Base-by-base conservation (phyloP, 2,329 filamentous ascomycete genomes). In the Colletotrichum lupini region DNA sequence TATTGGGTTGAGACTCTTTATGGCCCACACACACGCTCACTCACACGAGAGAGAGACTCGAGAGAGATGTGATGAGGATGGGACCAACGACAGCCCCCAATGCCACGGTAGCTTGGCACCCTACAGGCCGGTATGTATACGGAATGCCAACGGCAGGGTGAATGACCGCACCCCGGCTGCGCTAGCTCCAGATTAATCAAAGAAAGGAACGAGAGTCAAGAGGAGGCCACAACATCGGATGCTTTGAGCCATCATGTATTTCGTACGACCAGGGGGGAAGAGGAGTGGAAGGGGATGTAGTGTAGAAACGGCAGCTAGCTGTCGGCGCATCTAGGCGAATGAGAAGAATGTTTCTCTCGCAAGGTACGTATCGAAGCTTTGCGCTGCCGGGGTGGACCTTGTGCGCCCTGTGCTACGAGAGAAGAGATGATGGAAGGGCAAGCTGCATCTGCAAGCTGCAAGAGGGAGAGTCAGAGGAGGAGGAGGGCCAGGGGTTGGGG, bases 201-300 rank as follows among this genome's bases (percentile, higher is more conserved):
- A 73, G 67, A 70, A 73, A 65, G 55, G 70, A 70, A 66, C 67
- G 67, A 56, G 67, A 69, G 60, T 46, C 61, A 65, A 55, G 46
- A 64, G 24, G 6, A 55, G 60, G 67, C 32, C 26, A 35, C 60
- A 53, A 65, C 35, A 70, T 65, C 66, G 56, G 70, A 73, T 65
- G 70, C 60, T 63, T 56, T 73, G 70, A 61, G 59, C 55, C 60
- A 66, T 66, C 26, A 57, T 64, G 32, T 55, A 70, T 70, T 35
- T 32, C 61, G 67, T 66, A 61, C 60, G 22, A 61, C 66, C 24
- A 37, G 59, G 60, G 46, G 30, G 52, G 42, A 19, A 22, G 42
- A 22, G 42, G 6, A 8, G 16, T 42, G 37, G 37, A 42, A 42
- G 37, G 37, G 37, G 14, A 42, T 42, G 37, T 6, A 42, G 37